Evolutionary conservation across 305 asterid species (phyloP), one percentile per base, ranked within the genome.

Genomic region (Euphrasia arctica): DNA sequence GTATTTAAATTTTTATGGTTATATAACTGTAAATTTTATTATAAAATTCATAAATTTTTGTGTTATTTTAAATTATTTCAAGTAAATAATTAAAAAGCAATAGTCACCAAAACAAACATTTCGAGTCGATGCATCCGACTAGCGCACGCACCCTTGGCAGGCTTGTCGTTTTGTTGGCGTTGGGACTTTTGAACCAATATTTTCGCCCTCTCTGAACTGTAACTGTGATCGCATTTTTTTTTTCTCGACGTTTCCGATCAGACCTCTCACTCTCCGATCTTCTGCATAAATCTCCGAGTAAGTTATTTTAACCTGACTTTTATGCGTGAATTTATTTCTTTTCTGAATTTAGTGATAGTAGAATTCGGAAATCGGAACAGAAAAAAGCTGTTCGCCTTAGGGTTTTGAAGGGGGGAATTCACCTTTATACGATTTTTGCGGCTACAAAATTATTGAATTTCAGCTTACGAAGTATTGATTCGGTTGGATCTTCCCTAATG

Each of bases 231-330:
- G 71, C 8, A 62, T 45, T 68, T 59, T 62, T 2, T 32, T 32
- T 5, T 39, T 62, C 69, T 66, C 70, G 76, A 41, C 70, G 48
- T 56, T 54, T 10, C 7, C 43, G 43, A 39, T 39, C 64, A 29
- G 36, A 61, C 14, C 49, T 59, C 64, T 28, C 51, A 62, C 69
- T 65, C 65, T 57, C 47, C 71, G 77, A 72, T 79, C 76, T 48
- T 67, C 65, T 54, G 58, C 62, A 32, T 47, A 62, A 66, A 68
- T 54, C 64, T 41, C 36, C 6, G 10, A 13, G 79, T 75, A 70
- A 67, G 73, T 77, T 43, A 14, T 9, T 4, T 49, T 7, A 9
- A 28, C 56, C 14, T 57, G 45, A 25, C 8, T 14, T 57, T 51
- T 60, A n/a, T 25, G 50, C 36, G 13, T 39, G 15, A 25, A 42